A percentile compares a stretch with the other conserved stretches of the same genome.
These are phyloP conservation scores for Sphagnum tenellum DNA, from an alignment of 225 moss, liverwort and hornwort genomes.

Conservation along the genomic window DNA sequence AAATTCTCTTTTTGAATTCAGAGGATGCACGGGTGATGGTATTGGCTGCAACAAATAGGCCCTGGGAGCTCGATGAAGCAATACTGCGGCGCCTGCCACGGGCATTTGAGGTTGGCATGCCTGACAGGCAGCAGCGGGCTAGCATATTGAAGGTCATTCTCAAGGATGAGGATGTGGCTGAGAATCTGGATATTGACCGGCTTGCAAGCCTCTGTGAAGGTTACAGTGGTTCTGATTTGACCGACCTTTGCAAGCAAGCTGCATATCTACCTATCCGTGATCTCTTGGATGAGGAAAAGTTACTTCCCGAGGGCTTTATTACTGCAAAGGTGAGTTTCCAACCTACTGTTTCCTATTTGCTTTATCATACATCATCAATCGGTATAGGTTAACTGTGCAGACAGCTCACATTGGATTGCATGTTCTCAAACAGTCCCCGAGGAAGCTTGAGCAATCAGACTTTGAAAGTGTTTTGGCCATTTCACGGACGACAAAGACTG, in stretches of 20 bases:
- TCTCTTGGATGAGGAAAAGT: constrained; percentile 34
- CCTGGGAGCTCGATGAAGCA: constrained; percentile 90
- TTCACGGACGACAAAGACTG: constrained; percentile 37
- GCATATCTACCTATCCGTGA: constrained; percentile 50
- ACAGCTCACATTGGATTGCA: neutral
- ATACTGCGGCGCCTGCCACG: constrained; percentile 61
- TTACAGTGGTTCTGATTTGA: constrained; percentile 80
- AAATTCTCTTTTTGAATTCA: constrained; percentile 2
- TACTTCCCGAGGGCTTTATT: constrained; percentile 8
- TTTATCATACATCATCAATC: no score
- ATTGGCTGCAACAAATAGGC: constrained; percentile 87
- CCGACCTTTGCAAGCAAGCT: constrained; percentile 43
- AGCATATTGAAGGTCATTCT: constrained; percentile 75
- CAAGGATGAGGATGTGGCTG: constrained; percentile 44
- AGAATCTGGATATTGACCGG: constrained; percentile 61
- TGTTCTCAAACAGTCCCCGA: constrained; percentile 19
- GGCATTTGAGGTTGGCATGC: constrained; percentile 80
- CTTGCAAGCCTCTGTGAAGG: constrained; percentile 63
- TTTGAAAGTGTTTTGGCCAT: constrained; percentile 29
- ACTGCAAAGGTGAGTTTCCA: constrained; percentile 9
- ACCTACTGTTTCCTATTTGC: no score
- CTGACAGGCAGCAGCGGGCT: constrained; percentile 58
- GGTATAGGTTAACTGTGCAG: no score
- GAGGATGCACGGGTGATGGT: constrained; percentile 74
- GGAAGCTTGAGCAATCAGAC: constrained; percentile 37